A percentile compares a stretch with the other conserved stretches of the same genome.
Conservation (phyloP, 2,329 filamentous ascomycete species). For the Akanthomyces lecanii region DNA sequence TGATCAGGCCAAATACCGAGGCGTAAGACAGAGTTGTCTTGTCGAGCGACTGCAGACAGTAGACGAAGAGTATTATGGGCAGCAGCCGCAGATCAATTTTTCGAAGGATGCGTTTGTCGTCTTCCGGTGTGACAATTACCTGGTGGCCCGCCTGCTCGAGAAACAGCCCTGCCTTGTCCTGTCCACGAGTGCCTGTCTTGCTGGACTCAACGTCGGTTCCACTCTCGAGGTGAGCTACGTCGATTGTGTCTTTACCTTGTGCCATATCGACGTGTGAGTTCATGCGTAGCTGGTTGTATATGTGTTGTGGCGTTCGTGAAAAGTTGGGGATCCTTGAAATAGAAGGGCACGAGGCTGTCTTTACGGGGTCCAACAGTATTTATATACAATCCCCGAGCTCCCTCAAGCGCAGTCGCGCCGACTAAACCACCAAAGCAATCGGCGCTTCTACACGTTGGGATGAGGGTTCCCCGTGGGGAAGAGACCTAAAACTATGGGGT, state of each 20-base stretch:
- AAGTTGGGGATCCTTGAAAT: too few species aligned
- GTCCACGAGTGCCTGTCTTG: conserved; percentile 10
- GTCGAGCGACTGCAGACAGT: conserved; percentile 36
- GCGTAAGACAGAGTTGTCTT: conserved; percentile 50
- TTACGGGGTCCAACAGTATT: neutral
- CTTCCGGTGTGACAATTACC: conserved; percentile 46
- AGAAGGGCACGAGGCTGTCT: neutral
- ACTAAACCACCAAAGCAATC: neutral
- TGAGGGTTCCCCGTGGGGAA: conserved; percentile 9
- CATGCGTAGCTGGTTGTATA: too few species aligned
- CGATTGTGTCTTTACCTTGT: neutral
- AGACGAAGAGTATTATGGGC: conserved; percentile 48
- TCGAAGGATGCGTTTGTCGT: conserved; percentile 44
- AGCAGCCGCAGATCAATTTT: conserved; percentile 48
- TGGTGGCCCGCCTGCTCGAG: conserved; percentile 41
- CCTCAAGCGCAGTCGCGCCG: neutral
- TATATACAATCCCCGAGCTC: neutral
- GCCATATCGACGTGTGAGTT: neutral
- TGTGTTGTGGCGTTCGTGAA: neutral
- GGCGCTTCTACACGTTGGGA: neutral
- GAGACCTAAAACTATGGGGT: neutral
- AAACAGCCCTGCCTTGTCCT: conserved; percentile 47
- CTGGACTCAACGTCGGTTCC: conserved; percentile 8
- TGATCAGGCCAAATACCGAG: conserved; percentile 58
- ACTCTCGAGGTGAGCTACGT: conserved; percentile 1